These are phyloP conservation scores for Carallia brachiata DNA, from an alignment of 345 rosid species.

Conservation along the genomic window DNA sequence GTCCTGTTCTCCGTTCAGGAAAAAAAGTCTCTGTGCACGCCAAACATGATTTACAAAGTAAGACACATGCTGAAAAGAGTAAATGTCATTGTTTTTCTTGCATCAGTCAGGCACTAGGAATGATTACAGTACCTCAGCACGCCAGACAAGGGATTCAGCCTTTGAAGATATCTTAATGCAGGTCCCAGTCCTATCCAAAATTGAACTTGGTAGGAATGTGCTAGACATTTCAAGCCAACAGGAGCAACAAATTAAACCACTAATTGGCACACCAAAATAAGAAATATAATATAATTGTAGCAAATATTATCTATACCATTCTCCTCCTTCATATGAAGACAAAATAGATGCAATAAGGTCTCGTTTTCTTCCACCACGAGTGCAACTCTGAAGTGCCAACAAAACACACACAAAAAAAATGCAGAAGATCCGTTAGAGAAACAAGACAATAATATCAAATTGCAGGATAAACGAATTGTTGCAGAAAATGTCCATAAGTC, in stretches of 20 bases:
- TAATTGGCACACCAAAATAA: not conserved
- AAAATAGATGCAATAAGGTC: conserved; percentile 58
- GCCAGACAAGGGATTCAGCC: conserved; percentile 75
- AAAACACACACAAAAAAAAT: not conserved
- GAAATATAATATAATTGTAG: not conserved
- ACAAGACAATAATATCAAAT: conserved; percentile 13
- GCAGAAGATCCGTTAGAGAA: conserved; percentile 15
- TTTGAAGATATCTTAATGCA: conserved; percentile 55
- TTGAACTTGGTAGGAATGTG: conserved; percentile 41
- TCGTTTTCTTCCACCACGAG: conserved; percentile 57
- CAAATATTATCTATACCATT: conserved; percentile 39
- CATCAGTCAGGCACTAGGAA: conserved; percentile 6
- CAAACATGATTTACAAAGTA: conserved; percentile 3
- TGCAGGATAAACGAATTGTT: conserved; percentile 1
- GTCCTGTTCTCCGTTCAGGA: conserved; percentile 89
- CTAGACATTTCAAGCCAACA: conserved; percentile 38
- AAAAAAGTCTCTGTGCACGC: conserved; percentile 80
- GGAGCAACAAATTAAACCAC: conserved; percentile 8
- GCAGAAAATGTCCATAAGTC: not conserved
- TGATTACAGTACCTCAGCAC: conserved; percentile 61
- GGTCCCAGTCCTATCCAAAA: conserved; percentile 54
- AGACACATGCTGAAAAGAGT: conserved; percentile 1
- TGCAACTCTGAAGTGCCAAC: conserved; percentile 41
- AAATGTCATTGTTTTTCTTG: not conserved
- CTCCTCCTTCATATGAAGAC: conserved; percentile 49